phyloP scores from a whole-genome alignment of 1,284 basidiomycete species.

The Ganoderma sinense region DNA sequence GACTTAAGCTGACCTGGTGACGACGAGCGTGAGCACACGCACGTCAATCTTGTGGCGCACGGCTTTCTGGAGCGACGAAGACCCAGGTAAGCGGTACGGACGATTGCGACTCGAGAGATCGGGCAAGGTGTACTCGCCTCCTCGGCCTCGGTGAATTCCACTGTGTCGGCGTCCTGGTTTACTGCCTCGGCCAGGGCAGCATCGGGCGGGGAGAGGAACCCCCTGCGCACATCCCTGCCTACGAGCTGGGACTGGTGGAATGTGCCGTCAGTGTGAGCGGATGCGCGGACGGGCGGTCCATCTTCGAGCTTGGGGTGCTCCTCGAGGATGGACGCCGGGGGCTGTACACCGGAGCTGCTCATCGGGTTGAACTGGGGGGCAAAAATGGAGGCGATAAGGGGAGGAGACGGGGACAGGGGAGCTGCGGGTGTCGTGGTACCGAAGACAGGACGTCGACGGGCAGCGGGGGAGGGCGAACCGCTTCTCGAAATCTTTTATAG shows the following conservation, averaged over 20 bases:
- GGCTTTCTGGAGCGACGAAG: constrained; percentile 38
- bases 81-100: not conserved
- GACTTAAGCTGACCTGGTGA: constrained; percentile 46
- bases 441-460: constrained; percentile 11
- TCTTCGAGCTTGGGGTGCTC: constrained; percentile 21
- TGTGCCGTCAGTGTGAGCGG: constrained; percentile 36
- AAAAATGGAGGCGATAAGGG: not conserved
- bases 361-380: not conserved
- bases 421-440: constrained; percentile 8
- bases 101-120: not conserved
- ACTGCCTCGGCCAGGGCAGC: constrained; percentile 55
- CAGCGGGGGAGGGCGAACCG: not conserved
- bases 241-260: constrained; percentile 36
- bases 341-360: constrained; percentile 13
- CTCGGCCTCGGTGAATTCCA: constrained; percentile 54
- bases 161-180: constrained; percentile 53
- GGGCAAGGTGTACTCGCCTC: constrained; percentile 43
- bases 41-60: constrained; percentile 57
- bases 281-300: constrained; percentile 13
- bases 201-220: constrained; percentile 58
- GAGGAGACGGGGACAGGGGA: not conserved
- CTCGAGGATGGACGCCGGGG: constrained; percentile 10
- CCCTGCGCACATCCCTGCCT: constrained; percentile 23
- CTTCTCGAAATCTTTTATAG: constrained; percentile 3
- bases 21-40: constrained; percentile 53